A percentile compares a stretch with the other conserved stretches of the same genome.
Conservation (phyloP, 192 early-diverging fungal genomes). For the Endogone sp. region DNA sequence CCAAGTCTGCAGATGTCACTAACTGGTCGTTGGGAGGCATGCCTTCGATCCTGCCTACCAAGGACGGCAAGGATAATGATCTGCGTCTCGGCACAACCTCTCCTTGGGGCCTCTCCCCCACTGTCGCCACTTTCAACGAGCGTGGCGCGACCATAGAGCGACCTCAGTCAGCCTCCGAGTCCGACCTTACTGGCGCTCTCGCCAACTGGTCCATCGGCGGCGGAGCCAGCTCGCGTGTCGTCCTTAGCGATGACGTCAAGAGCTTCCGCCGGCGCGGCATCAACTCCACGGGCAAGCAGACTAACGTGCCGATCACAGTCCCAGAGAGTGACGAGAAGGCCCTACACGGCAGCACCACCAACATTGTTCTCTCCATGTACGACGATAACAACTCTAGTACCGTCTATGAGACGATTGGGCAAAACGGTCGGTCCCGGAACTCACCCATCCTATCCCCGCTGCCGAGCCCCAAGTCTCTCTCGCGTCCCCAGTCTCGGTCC, state of each 20-base stretch:
- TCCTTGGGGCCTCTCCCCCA: conserved; percentile 11
- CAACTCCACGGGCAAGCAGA: conserved; percentile 2
- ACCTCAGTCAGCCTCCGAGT: conserved; percentile 11
- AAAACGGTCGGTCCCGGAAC: not conserved
- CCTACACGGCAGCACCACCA: conserved; percentile 1
- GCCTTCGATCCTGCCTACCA: conserved; percentile 4
- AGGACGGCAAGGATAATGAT: conserved; percentile 7
- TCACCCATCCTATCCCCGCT: conserved; percentile 11
- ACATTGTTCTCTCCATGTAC: conserved; percentile 27
- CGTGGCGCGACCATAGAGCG: conserved; percentile 7
- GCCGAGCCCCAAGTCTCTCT: conserved; percentile 22
- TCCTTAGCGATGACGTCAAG: conserved; percentile 15
- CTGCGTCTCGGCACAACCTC: conserved; percentile 5
- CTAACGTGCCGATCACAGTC: conserved; percentile 16
- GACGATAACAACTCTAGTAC: conserved; percentile 8
- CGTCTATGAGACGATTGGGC: not conserved
- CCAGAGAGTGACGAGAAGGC: conserved; percentile 15
- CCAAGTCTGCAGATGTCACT: conserved; percentile 34
- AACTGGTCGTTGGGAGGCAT: conserved; percentile 21
- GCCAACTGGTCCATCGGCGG: conserved; percentile 11
- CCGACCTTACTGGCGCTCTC: conserved; percentile 11
- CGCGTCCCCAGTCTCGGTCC: conserved; percentile 22
- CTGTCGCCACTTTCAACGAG: conserved; percentile 15
- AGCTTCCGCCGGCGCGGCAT: conserved; percentile 7
- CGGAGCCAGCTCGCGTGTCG: not conserved